Conservation (phyloP, 1,139 yeast species). For the Meyerozyma elateridarum region DNA sequence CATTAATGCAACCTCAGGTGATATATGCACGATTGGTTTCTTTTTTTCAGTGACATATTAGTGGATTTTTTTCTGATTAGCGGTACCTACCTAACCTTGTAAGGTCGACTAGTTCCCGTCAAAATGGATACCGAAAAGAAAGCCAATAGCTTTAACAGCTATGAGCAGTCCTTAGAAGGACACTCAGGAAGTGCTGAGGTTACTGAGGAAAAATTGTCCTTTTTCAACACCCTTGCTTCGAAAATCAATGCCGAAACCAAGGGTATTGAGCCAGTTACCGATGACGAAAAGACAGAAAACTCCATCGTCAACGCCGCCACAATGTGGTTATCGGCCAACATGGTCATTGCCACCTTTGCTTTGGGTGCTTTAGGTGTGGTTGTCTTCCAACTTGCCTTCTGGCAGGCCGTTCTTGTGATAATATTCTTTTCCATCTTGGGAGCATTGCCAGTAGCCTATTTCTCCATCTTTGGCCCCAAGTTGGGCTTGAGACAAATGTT, state of each 20-base stretch:
- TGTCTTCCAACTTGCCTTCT: conserved; percentile 12
- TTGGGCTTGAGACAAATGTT: conserved; percentile 16
- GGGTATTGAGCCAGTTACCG: conserved; percentile 15
- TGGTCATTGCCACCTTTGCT: conserved; percentile 16
- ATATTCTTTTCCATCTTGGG: conserved; percentile 14
- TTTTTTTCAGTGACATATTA: background rate
- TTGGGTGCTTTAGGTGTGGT: conserved; percentile 16
- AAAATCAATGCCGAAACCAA: conserved; percentile 14
- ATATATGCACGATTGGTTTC: background rate
- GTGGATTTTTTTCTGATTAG: too few relatives aligned
- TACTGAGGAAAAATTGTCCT: conserved; percentile 10
- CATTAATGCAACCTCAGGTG: conserved; percentile 2
- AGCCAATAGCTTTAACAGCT: conserved; percentile 20
- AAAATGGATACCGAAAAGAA: conserved; percentile 13
- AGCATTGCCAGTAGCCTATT: conserved; percentile 14
- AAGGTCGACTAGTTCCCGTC: too few relatives aligned
- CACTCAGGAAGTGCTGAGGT: conserved; percentile 22
- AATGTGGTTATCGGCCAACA: conserved; percentile 18
- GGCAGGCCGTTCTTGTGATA: conserved; percentile 13
- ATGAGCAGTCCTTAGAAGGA: conserved; percentile 22
- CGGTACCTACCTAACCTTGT: background rate
- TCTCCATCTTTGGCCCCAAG: conserved; percentile 15
- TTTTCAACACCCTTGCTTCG: conserved; percentile 8
- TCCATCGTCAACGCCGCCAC: conserved; percentile 15
- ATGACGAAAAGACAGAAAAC: conserved; percentile 14